phyloP scores from a whole-genome alignment of 2,329 filamentous ascomycete species.

The Nemania abortiva region DNA sequence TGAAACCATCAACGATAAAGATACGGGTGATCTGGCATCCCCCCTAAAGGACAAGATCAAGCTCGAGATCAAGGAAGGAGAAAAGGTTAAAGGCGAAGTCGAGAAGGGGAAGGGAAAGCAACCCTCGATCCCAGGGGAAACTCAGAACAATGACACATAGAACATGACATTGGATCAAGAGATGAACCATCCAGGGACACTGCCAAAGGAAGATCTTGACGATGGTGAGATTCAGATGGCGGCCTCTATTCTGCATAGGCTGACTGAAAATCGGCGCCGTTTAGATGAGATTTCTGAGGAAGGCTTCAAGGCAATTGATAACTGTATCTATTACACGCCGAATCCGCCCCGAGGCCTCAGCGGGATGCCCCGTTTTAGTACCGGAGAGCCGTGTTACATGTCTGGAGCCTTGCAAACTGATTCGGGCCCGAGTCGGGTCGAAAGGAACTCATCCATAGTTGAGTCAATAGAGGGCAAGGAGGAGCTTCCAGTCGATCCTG shows the following conservation, averaged over 20 bases:
- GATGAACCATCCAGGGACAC: neutral
- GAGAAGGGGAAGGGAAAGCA: slow-evolving; percentile 6
- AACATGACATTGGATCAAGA: slow-evolving; percentile 39
- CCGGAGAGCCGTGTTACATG: slow-evolving; percentile 31
- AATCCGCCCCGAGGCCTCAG: neutral
- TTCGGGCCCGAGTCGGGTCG: neutral
- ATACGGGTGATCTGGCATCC: neutral
- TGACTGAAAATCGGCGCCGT: slow-evolving; percentile 29
- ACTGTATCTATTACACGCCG: slow-evolving; percentile 31
- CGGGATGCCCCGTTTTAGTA: neutral
- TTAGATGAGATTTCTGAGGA: slow-evolving; percentile 36
- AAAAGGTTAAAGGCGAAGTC: neutral
- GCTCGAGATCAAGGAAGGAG: too few relatives aligned
- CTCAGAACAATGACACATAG: slow-evolving; percentile 41
- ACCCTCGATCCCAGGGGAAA: slow-evolving; percentile 11
- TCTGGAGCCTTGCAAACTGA: slow-evolving; percentile 32
- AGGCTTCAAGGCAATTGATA: slow-evolving; percentile 33
- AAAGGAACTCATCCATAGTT: neutral
- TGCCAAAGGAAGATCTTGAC: neutral
- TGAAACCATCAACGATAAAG: neutral
- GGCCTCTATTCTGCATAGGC: neutral
- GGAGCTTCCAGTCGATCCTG: neutral
- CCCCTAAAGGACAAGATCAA: neutral
- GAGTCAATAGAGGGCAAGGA: neutral
- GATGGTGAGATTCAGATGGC: neutral